Base-by-base conservation (phyloP, 2,329 filamentous ascomycete genomes). In the Sporothrix brasiliensis region DNA sequence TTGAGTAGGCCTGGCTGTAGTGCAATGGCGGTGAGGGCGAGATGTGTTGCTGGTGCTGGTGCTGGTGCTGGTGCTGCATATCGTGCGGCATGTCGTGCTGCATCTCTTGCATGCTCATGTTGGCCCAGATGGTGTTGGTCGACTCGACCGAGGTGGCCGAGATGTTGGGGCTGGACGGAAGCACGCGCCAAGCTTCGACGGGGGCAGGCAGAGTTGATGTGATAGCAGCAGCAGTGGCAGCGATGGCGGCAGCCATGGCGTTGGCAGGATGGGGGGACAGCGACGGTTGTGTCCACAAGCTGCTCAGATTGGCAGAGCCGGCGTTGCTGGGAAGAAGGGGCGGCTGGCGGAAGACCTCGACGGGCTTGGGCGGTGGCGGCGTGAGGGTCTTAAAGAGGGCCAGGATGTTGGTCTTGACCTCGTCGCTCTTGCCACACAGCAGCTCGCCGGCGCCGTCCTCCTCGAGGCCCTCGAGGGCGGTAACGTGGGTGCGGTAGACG, bases 381-480 rank as follows among this genome's bases (percentile, higher is more conserved):
- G 96, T 88, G 74, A 98, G 86, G 70, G 96, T 89, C 80, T 94
- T 91, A 85, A 97, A 93, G 77, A 98, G 86, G 76, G 86, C 88
- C 84, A 92, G 87, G 82, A 99, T 91, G 79, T 88, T 90, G 77
- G 85, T 89, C 87, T 97, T 97, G 81, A 97, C 94, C 76, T 97
- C 93, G 75, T 97, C 93, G 78, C 92, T 93, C 83, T 92, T 92
- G 75, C 94, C 94, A 78, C 91, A 91, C 72, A 98, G 88, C 75
- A 99, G 86, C 83, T 99, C 95, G 73, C 95, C 95, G 63, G 92
- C 92, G 73, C 95, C 95, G 77, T 97, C 94, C 83, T 98, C 95
- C 84, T 99, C 95, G 74, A 98, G 86, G 70, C 95, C 95, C 82
- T 99, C 95, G 69, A 99, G 87, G 60, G 94, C 95, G 73, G 91